These are phyloP conservation scores for Phytopythium ostracodes DNA, from an alignment of 352 stramenopile species.

Conservation along the genomic window DNA sequence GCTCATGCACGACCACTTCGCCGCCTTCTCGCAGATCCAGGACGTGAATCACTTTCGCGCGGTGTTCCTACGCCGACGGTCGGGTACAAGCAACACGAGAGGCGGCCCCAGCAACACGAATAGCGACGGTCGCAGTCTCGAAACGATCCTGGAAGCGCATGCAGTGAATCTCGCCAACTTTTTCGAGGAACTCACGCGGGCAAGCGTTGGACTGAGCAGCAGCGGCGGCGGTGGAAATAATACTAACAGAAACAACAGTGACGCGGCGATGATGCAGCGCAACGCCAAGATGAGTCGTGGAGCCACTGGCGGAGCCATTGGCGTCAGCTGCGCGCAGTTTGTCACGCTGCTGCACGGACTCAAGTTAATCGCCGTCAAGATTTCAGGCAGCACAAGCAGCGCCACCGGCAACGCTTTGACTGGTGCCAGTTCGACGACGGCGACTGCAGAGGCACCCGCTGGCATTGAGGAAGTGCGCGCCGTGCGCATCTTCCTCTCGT, in stretches of 20 bases:
- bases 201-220: neutral
- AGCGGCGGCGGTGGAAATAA: conserved; percentile 6
- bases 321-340: conserved; percentile 29
- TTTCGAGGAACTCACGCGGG: conserved; percentile 32
- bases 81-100: neutral
- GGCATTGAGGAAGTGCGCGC: conserved; percentile 45
- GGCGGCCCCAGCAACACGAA: neutral
- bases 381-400: neutral
- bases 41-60: conserved; percentile 55
- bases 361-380: conserved; percentile 17
- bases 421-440: neutral
- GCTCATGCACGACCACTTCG: conserved; percentile 51
- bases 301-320: neutral
- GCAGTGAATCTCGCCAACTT: conserved; percentile 29
- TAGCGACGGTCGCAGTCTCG: conserved; percentile 7
- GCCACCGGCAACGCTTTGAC: neutral
- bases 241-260: conserved; percentile 4
- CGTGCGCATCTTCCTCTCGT: conserved; percentile 57
- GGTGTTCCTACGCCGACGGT: conserved; percentile 35
- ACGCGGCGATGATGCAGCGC: conserved; percentile 1
- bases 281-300: neutral
- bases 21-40: conserved; percentile 56
- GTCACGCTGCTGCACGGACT: conserved; percentile 23
- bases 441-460: neutral
- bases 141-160: conserved; percentile 27